phyloP scores from a whole-genome alignment of 2,329 filamentous ascomycete species.

The Aspergillus ochraceus region DNA sequence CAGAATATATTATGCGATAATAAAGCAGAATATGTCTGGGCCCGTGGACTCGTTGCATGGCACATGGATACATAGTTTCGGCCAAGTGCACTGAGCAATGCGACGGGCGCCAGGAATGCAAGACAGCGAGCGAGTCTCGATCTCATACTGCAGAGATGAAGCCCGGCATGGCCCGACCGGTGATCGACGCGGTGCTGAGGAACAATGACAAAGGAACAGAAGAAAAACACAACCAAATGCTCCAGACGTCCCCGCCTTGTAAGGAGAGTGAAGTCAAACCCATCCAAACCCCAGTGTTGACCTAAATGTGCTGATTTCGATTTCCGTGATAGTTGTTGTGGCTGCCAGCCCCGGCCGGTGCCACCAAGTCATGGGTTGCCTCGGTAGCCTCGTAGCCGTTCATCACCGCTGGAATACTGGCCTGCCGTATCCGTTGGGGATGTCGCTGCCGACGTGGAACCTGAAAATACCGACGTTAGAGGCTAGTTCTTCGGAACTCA shows the following conservation, averaged over 20 bases:
- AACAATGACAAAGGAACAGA: conserved; percentile 14
- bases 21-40: conserved; percentile 8
- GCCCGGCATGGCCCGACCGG: conserved; percentile 10
- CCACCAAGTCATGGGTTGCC: conserved; percentile 18
- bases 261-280: conserved; percentile 14
- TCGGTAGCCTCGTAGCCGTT: conserved; percentile 21
- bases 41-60: conserved; percentile 9
- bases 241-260: conserved; percentile 17
- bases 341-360: conserved; percentile 9
- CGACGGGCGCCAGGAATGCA: conserved; percentile 10
- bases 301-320: conserved; percentile 12
- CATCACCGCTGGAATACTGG: conserved; percentile 25
- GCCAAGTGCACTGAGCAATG: conserved; percentile 9
- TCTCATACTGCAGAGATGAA: conserved; percentile 8
- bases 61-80: conserved; percentile 4
- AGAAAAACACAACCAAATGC: conserved; percentile 16
- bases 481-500: not conserved
- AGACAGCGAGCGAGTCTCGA: conserved; percentile 1
- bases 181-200: conserved; percentile 8
- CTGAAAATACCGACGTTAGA: conserved; percentile 16
- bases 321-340: conserved; percentile 3
- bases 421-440: conserved; percentile 23
- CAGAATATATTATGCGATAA: conserved; percentile 16
- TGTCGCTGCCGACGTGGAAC: conserved; percentile 18
- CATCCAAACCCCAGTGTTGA: conserved; percentile 16